These are phyloP conservation scores for Scheffersomyces coipomensis DNA, from an alignment of 805 yeast species.

Conservation along the genomic window DNA sequence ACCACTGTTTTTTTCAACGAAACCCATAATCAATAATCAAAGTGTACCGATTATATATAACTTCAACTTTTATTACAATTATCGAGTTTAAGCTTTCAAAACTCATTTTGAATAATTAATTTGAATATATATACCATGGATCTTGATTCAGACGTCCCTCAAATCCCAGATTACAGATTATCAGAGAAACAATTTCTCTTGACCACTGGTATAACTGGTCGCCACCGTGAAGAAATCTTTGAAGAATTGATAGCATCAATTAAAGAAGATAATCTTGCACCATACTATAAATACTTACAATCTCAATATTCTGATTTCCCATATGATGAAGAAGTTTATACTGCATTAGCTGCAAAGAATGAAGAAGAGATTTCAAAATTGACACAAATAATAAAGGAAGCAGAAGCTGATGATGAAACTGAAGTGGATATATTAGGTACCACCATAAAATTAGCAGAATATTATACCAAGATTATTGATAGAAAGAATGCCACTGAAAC, in stretches of 20 bases:
- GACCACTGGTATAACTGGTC: constrained; percentile 29
- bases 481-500: constrained; percentile 64
- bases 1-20: too few relatives aligned
- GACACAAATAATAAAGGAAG: constrained; percentile 52
- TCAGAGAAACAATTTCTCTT: constrained; percentile 78
- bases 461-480: constrained; percentile 84
- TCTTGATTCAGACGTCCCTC: constrained; percentile 48
- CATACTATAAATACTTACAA: constrained; percentile 70
- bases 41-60: too few relatives aligned
- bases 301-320: constrained; percentile 34
- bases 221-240: constrained; percentile 41
- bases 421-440: constrained; percentile 77
- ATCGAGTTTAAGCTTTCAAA: too few relatives aligned
- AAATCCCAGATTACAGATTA: constrained; percentile 77
- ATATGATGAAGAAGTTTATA: constrained; percentile 63
- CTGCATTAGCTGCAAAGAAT: constrained; percentile 51
- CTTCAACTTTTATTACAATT: too few relatives aligned
- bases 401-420: constrained; percentile 75
- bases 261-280: constrained; percentile 66
- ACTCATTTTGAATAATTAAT: too few relatives aligned
- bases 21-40: too few relatives aligned
- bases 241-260: constrained; percentile 53
- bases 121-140: constrained; percentile 23
- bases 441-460: constrained; percentile 82
- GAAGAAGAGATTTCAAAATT: constrained; percentile 50